A percentile compares a stretch with the other conserved stretches of the same genome.
Conservation (phyloP, 345 rosid genomes). For the Eucalyptus urophylla region DNA sequence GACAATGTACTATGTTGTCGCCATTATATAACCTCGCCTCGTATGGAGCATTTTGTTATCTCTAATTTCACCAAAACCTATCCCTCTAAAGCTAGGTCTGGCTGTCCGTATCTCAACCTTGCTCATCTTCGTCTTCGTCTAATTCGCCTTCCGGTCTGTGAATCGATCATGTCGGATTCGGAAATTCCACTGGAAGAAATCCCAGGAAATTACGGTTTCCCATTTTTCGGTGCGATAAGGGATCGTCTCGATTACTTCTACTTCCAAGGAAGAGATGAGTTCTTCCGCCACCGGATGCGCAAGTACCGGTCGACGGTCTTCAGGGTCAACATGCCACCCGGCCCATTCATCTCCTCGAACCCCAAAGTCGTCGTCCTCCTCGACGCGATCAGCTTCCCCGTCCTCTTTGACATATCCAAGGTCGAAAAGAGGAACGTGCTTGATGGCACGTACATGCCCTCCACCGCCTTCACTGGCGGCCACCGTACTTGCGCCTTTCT, state of each 20-base stretch:
- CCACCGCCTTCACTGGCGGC: constrained; percentile 24
- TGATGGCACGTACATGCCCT: constrained; percentile 26
- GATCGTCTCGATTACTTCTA: constrained; percentile 44
- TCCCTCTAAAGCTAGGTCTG: background rate
- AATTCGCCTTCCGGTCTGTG: background rate
- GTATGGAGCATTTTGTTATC: background rate
- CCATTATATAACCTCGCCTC: background rate
- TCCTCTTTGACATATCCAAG: constrained; percentile 27
- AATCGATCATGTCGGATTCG: background rate
- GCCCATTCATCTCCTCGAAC: constrained; percentile 26
- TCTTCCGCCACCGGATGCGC: constrained; percentile 4
- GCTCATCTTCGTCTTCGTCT: background rate
- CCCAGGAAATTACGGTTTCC: constrained; percentile 26
- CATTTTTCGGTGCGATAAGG: constrained; percentile 14
- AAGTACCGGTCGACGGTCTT: constrained; percentile 21
- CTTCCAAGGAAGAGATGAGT: constrained; percentile 25
- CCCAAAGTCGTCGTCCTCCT: constrained; percentile 16
- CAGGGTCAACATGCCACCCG: constrained; percentile 38
- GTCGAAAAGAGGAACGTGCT: constrained; percentile 27
- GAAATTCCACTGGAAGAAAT: constrained; percentile 10
- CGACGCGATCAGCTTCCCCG: constrained; percentile 21
- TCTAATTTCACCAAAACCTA: background rate
- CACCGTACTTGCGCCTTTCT: constrained; percentile 22
- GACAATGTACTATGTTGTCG: background rate
- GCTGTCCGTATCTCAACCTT: background rate